Evolutionary conservation across 164 flowering plant species (phyloP), one percentile per base, ranked within the genome.

Genomic region (Santalum album): DNA sequence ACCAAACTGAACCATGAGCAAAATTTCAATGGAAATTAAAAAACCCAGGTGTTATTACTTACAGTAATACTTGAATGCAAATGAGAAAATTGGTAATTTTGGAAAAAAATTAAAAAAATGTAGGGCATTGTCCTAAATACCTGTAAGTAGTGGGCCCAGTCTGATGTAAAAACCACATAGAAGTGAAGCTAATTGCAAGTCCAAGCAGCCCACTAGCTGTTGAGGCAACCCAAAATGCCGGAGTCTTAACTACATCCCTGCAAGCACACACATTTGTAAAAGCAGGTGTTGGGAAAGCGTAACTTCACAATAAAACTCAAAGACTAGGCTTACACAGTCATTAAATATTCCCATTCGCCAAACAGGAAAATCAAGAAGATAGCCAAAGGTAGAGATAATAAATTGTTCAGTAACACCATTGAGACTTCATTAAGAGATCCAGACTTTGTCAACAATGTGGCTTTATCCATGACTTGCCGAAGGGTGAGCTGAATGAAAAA

Each of bases 111-210:
- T n/a, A n/a, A n/a, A n/a, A n/a, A n/a, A n/a, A n/a, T n/a, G n/a
- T 17, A 44, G 48, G 16, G 22, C 22, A 44, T 29, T 29, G 34
- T 9, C 34, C 9, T 9, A 29, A 29, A 29, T 68, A 83, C 95
- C 95, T 87, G 57, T 84, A 87, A 27, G 95, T 87, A 16, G 95
- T 87, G 9, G 96, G 84, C 25, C 91, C 72, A 54, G 87, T 87
- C 66, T 87, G 86, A 71, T 75, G 72, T 50, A 87, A 56, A 58
- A 87, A 87, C 89, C 91, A 87, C 80, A 87, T 81, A 20, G 96
- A 87, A 6, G 91, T 82, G 69, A 87, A 84, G 74, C 96, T 87
- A 51, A 87, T 84, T 16, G 87, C 68, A 52, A 84, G 89, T 53
- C 91, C 95, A 57, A 84, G 72, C 21, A 87, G 57, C 58, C 91